Evolutionary conservation across 495 filamentous ascomycete species (phyloP).

Genomic region (Aspergillus saccharolyticus): DNA sequence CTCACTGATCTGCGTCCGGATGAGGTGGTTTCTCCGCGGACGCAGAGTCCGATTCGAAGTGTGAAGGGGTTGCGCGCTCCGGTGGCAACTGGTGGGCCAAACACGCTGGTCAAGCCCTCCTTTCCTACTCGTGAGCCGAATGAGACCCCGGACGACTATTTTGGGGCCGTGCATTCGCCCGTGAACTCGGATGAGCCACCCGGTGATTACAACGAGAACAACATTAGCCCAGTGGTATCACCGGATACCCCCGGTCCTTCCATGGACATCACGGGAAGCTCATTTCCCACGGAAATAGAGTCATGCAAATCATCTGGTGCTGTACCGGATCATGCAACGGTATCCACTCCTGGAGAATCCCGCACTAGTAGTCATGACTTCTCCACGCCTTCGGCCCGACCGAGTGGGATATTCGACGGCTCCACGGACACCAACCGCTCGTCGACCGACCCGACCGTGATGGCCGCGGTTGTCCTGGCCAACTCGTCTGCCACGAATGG

Average conservation of each 20-base stretch:
- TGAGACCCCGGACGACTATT: conserved; percentile 11
- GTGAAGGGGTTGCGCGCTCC: conserved; percentile 8
- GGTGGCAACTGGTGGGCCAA: neutral
- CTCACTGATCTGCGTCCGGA: conserved; percentile 20
- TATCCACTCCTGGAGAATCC: conserved; percentile 24
- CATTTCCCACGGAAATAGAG: conserved; percentile 18
- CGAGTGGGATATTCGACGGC: neutral
- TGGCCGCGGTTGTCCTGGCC: conserved; percentile 32
- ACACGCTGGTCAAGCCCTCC: conserved; percentile 6
- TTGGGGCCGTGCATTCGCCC: conserved; percentile 21
- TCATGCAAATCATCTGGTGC: conserved; percentile 38
- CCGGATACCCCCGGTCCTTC: conserved; percentile 38
- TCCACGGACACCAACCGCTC: conserved; percentile 12
- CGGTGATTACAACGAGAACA: conserved; percentile 32
- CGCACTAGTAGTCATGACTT: conserved; percentile 1
- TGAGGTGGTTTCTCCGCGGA: conserved; percentile 33
- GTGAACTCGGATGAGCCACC: conserved; percentile 11
- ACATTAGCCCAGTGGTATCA: conserved; percentile 35
- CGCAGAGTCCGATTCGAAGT: conserved; percentile 29
- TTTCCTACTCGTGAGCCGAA: conserved; percentile 8
- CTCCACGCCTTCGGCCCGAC: conserved; percentile 1
- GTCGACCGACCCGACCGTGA: conserved; percentile 25
- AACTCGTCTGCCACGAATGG: conserved; percentile 18
- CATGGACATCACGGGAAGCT: conserved; percentile 36
- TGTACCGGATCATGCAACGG: conserved; percentile 29